Conservation (phyloP, 495 filamentous ascomycete genomes). For the Aspergillus panamensis region DNA sequence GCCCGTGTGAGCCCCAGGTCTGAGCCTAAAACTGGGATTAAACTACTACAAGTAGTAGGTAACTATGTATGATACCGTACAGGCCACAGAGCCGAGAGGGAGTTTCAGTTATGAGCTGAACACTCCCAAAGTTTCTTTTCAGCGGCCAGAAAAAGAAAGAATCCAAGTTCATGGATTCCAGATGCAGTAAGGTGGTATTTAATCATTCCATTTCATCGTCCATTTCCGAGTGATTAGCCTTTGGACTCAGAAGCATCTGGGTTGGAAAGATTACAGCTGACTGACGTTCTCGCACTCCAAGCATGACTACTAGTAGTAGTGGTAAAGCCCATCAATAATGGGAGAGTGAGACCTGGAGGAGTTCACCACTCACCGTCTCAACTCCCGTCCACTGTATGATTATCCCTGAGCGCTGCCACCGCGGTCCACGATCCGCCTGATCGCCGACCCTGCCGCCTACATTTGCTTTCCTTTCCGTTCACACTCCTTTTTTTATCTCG, state of each 20-base stretch:
- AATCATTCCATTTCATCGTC: neutral
- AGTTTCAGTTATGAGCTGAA: too few relatives aligned
- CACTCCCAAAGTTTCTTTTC: too few relatives aligned
- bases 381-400: too few relatives aligned
- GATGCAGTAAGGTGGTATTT: neutral
- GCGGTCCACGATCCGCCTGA: slow-evolving; percentile 31
- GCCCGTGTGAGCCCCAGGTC: slow-evolving; percentile 24
- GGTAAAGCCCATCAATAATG: neutral
- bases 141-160: neutral
- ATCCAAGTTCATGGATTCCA: neutral
- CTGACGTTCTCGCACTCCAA: neutral
- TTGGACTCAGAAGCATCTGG: too few relatives aligned
- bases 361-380: too few relatives aligned
- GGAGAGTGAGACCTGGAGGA: too few relatives aligned
- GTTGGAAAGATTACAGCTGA: too few relatives aligned
- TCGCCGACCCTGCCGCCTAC: slow-evolving; percentile 22
- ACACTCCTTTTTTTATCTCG: slow-evolving; percentile 4
- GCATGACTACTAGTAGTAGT: neutral
- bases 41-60: neutral
- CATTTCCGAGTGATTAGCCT: neutral
- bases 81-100: too few relatives aligned
- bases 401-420: too few relatives aligned
- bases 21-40: neutral
- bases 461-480: slow-evolving; percentile 14
- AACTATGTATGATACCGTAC: neutral